phyloP scores from a whole-genome alignment of 345 rosid genomes.

The Hevea brasiliensis region DNA sequence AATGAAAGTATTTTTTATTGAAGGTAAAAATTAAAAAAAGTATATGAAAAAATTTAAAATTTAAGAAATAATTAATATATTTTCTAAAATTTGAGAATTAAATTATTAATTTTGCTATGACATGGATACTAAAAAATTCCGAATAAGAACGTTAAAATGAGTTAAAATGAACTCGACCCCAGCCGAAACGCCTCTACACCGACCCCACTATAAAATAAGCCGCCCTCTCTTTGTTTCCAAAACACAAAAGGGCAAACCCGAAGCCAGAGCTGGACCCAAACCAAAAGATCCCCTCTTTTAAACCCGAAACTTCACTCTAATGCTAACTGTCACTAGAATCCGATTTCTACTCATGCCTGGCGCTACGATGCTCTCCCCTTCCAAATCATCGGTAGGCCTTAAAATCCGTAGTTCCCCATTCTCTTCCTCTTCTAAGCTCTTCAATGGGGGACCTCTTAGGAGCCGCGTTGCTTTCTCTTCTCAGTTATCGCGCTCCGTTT shows the following conservation, averaged over 20 bases:
- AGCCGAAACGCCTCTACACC: too few species aligned
- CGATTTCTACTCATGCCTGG: conserved; percentile 28
- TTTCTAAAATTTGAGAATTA: too few species aligned
- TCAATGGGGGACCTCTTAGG: not conserved
- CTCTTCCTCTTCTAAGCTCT: conserved; percentile 19
- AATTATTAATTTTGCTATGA: too few species aligned
- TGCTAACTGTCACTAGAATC: not conserved
- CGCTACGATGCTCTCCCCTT: conserved; percentile 33
- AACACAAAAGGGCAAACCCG: not conserved
- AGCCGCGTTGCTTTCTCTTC: conserved; percentile 21
- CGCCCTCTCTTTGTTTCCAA: not conserved
- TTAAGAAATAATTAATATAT: too few species aligned
- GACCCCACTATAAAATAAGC: not conserved
- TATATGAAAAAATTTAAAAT: too few species aligned
- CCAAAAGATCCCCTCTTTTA: not conserved
- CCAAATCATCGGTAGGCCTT: conserved; percentile 5
- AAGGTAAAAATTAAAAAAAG: too few species aligned
- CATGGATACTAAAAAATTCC: too few species aligned
- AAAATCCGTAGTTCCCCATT: conserved; percentile 6
- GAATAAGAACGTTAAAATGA: too few species aligned
- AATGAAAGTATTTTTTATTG: too few species aligned
- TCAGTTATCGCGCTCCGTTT: conserved; percentile 18
- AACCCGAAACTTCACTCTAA: not conserved
- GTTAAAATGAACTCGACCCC: too few species aligned
- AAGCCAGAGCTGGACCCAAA: not conserved